These are phyloP conservation scores for Mrakiaceae sp. DNA, from an alignment of 1,284 basidiomycete species.

Conservation along the genomic window DNA sequence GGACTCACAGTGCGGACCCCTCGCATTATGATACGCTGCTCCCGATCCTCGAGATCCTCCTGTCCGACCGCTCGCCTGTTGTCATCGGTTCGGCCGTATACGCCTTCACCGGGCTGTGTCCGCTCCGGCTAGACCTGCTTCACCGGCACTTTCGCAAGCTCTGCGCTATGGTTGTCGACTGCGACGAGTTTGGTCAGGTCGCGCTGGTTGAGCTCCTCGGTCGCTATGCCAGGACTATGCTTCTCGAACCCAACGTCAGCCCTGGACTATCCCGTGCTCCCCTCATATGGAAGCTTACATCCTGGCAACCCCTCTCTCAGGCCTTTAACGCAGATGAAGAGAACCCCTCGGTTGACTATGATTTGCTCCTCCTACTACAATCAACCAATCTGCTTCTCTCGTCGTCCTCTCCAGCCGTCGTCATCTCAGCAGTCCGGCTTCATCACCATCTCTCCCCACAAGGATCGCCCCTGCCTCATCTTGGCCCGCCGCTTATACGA, in stretches of 20 bases:
- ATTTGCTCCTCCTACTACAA: conserved; percentile 59
- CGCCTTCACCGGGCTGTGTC: conserved; percentile 74
- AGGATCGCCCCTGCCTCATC: conserved; percentile 41
- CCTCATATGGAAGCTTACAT: background rate
- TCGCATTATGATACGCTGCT: conserved; percentile 33
- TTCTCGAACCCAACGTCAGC: conserved; percentile 46
- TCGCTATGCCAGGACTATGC: conserved; percentile 71
- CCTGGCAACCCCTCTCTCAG: background rate
- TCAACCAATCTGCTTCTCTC: conserved; percentile 65
- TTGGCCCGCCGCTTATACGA: conserved; percentile 56
- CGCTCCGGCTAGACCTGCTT: conserved; percentile 69
- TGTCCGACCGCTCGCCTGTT: conserved; percentile 19
- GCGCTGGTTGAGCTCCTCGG: conserved; percentile 65
- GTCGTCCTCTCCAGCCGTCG: conserved; percentile 74
- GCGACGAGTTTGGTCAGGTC: conserved; percentile 93
- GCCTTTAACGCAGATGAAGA: conserved; percentile 25
- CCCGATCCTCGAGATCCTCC: conserved; percentile 21
- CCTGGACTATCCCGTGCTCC: background rate
- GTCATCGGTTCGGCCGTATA: conserved; percentile 54
- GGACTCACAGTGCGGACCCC: conserved; percentile 52
- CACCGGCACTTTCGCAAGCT: conserved; percentile 80
- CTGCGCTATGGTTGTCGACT: conserved; percentile 72
- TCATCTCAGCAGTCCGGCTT: conserved; percentile 56
- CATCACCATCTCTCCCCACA: conserved; percentile 57
- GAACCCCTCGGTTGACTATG: conserved; percentile 51